Conservation (phyloP, 371 early-diverging fungal genomes). For the Synchytrium microbalum region DNA sequence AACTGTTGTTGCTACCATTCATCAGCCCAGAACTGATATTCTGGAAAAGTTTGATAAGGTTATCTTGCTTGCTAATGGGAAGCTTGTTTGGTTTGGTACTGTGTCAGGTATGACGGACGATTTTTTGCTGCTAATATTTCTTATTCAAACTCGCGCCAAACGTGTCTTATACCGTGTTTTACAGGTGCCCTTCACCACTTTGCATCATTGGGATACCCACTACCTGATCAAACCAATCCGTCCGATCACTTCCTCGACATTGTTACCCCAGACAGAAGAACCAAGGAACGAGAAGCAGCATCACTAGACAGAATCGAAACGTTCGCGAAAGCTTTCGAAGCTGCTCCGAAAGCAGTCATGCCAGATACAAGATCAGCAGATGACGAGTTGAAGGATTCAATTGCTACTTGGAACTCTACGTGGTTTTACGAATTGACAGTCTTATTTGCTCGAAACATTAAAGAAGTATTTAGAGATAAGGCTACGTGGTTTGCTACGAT, state of each 20-base stretch:
- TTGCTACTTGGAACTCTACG: slow-evolving; percentile 12
- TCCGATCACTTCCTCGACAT: slow-evolving; percentile 54
- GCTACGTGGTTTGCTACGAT: slow-evolving; percentile 27
- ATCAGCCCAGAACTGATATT: slow-evolving; percentile 72
- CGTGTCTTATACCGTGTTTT: slow-evolving; percentile 36
- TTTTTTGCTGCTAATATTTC: too few relatives aligned
- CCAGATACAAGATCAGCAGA: not conserved
- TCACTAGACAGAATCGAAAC: slow-evolving; percentile 24
- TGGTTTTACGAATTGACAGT: slow-evolving; percentile 24
- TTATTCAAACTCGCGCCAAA: not conserved
- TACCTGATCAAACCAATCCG: slow-evolving; percentile 59
- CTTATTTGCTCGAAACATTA: slow-evolving; percentile 34
- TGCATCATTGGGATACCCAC: slow-evolving; percentile 36
- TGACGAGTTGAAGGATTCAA: not conserved
- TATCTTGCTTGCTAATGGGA: slow-evolving; percentile 49
- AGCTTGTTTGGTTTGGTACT: slow-evolving; percentile 37
- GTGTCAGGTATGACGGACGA: too few relatives aligned
- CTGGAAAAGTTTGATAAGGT: slow-evolving; percentile 54
- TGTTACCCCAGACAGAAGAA: slow-evolving; percentile 31
- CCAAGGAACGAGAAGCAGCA: slow-evolving; percentile 17
- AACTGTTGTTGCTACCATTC: slow-evolving; percentile 75
- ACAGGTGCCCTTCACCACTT: slow-evolving; percentile 23
- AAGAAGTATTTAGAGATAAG: slow-evolving; percentile 27
- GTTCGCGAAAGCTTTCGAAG: slow-evolving; percentile 24
- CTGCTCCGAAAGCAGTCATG: slow-evolving; percentile 1